phyloP scores from a whole-genome alignment of 169 alveolate genomes.

The Amoebophrya sp. region DNA sequence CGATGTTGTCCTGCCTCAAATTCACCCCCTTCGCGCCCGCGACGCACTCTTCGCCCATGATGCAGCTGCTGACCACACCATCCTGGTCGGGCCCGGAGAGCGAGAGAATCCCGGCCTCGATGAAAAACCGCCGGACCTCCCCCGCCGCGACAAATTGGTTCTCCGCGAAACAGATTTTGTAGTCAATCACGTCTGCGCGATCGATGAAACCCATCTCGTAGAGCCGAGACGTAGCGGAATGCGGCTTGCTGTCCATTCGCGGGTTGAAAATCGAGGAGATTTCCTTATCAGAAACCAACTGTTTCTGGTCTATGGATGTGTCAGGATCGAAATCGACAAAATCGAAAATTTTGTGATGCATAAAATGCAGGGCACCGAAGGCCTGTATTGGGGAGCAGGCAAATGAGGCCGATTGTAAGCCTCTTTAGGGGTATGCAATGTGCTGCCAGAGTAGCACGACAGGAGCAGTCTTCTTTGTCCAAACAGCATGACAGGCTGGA shows the following conservation, averaged over 20 bases:
- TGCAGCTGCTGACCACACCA: neutral
- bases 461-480: too few relatives aligned
- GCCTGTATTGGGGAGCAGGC: too few relatives aligned
- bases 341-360: too few relatives aligned
- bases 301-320: too few relatives aligned
- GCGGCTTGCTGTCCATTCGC: neutral
- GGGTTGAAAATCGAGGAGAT: neutral
- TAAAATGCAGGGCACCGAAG: too few relatives aligned
- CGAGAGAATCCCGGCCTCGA: neutral
- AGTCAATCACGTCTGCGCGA: neutral
- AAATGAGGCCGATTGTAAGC: too few relatives aligned
- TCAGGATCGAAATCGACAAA: too few relatives aligned
- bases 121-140: neutral
- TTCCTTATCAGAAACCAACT: neutral
- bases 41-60: neutral
- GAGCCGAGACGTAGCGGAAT: neutral
- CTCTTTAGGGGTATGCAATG: too few relatives aligned
- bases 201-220: neutral
- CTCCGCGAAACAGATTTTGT: constrained; percentile 1
- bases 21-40: neutral
- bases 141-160: neutral
- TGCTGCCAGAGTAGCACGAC: too few relatives aligned
- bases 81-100: neutral
- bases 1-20: neutral
- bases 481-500: too few relatives aligned